phyloP scores from a whole-genome alignment of 2,329 filamentous ascomycete species.

The Colletotrichum sp. region DNA sequence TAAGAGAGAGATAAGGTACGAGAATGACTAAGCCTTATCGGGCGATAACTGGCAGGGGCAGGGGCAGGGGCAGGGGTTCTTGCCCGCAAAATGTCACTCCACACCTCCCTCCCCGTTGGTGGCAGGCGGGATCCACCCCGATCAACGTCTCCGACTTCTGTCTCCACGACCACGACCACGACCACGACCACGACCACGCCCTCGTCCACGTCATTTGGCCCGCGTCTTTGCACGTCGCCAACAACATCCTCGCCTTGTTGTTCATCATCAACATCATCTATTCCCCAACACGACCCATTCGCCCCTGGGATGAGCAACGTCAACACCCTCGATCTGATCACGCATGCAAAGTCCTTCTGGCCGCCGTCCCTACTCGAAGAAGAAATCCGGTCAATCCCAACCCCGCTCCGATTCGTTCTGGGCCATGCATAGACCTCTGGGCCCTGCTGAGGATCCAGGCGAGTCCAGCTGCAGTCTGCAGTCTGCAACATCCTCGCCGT shows the following conservation, averaged over 20 bases:
- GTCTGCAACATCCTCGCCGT: not conserved
- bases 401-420: not conserved
- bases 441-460: not conserved
- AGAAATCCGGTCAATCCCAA: not conserved
- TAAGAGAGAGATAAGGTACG: not conserved
- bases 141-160: not conserved
- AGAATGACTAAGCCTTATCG: not conserved
- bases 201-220: not conserved
- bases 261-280: not conserved
- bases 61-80: not conserved
- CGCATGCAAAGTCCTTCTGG: not conserved
- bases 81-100: not conserved
- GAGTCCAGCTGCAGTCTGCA: not conserved
- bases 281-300: not conserved
- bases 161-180: not conserved
- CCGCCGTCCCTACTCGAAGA: not conserved
- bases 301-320: not conserved
- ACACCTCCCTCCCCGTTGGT: not conserved
- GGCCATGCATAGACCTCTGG: not conserved
- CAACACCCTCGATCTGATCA: not conserved
- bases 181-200: not conserved
- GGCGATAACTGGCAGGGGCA: not conserved
- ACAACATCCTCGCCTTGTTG: not conserved
- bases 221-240: not conserved
- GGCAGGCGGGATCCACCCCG: not conserved